Percentiles rank a stretch among this genome's conserved stretches.
Evolutionary conservation across 345 rosid genomes (phyloP).

Genomic region (Raphanus sativus): DNA sequence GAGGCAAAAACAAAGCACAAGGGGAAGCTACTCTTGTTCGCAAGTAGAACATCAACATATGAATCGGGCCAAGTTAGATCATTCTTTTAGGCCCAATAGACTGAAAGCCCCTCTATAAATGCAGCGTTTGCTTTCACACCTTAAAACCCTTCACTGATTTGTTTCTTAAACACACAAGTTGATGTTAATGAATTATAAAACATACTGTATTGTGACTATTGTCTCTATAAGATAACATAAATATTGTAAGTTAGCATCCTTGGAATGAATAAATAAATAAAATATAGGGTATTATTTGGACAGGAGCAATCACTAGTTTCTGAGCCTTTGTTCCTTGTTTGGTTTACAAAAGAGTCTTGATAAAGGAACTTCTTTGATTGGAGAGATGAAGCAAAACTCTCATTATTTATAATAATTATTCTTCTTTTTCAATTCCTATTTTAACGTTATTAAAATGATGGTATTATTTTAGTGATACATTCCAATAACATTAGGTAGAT

Average conservation of each 20-base stretch:
- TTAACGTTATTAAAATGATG: not conserved
- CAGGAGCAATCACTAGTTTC: conserved; percentile 32
- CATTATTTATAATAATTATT: conserved; percentile 10
- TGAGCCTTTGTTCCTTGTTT: conserved; percentile 35
- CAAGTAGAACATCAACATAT: too few relatives aligned
- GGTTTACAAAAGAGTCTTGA: conserved; percentile 40
- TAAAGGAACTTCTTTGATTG: conserved; percentile 42
- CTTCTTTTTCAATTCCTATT: too few relatives aligned
- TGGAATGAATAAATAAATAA: not conserved
- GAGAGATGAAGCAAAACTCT: conserved; percentile 35
- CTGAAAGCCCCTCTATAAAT: too few relatives aligned
- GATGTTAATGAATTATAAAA: too few relatives aligned
- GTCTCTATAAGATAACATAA: not conserved
- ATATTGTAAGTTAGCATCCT: not conserved
- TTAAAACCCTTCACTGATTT: too few relatives aligned
- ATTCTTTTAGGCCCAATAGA: too few relatives aligned
- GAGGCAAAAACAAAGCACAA: too few relatives aligned
- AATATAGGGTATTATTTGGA: not conserved
- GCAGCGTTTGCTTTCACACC: too few relatives aligned
- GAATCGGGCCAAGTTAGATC: too few relatives aligned
- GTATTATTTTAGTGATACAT: conserved; percentile 13
- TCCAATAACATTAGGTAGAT: conserved; percentile 35
- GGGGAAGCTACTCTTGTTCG: too few relatives aligned
- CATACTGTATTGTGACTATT: not conserved
- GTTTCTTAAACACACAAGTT: too few relatives aligned